Conservation (phyloP, 805 yeast species). For the Tetrapisispora pingtungensis region DNA sequence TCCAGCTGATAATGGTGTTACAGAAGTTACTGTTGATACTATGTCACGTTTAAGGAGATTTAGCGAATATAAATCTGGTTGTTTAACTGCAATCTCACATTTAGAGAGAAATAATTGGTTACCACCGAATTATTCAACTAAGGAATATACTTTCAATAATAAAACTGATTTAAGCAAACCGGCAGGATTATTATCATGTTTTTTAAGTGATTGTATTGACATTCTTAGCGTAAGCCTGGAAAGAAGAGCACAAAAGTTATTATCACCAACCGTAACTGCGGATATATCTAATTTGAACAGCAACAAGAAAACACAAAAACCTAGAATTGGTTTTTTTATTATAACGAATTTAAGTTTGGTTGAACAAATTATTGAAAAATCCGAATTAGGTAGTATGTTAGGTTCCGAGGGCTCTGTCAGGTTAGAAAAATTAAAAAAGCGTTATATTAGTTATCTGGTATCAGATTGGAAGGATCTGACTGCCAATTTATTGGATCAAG, state of each 20-base stretch:
- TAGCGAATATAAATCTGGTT: conserved; percentile 49
- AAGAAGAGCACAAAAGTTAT: conserved; percentile 36
- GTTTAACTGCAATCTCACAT: conserved; percentile 37
- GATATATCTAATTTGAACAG: conserved; percentile 16
- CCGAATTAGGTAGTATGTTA: conserved; percentile 44
- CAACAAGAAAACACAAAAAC: conserved; percentile 24
- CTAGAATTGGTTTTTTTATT: conserved; percentile 55
- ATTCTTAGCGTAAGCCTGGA: conserved; percentile 58
- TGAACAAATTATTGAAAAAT: conserved; percentile 60
- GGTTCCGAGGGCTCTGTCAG: conserved; percentile 52
- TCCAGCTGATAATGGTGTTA: conserved; percentile 60
- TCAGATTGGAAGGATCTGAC: conserved; percentile 75
- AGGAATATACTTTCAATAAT: conserved; percentile 18
- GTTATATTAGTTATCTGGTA: conserved; percentile 64
- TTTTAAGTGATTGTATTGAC: conserved; percentile 70
- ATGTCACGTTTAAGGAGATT: conserved; percentile 58
- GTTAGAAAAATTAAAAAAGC: conserved; percentile 56
- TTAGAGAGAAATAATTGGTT: conserved; percentile 61
- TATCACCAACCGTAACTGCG: conserved; percentile 15
- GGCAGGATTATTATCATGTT: conserved; percentile 49
- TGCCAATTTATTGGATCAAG: conserved; percentile 67
- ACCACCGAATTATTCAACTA: conserved; percentile 36
- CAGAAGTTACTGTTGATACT: conserved; percentile 62
- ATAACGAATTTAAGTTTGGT: conserved; percentile 61
- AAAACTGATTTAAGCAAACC: conserved; percentile 21